Base-by-base conservation (phyloP, 805 yeast species). In the Hanseniaspora vineae region DNA sequence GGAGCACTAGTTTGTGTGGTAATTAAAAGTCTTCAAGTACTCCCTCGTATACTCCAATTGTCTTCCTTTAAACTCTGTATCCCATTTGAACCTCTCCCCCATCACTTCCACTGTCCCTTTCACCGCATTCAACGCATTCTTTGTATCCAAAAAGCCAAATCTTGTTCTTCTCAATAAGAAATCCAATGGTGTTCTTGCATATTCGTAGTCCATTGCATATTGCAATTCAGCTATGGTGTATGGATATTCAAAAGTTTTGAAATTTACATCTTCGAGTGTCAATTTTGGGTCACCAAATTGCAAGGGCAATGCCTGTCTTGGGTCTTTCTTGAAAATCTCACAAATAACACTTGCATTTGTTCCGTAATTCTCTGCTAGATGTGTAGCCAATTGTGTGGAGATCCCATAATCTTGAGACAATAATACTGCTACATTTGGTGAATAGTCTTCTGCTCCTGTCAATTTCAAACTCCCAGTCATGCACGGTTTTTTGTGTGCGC, bases 141-240 rank as follows among this genome's bases (percentile, higher is more conserved):
- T 78, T 40, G 92, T 85, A 67, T 89, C 89, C 62, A 89, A 72
- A 71, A 88, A 90, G 2, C 96, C 95, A 62, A 86, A 78, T 67
- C 97, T 80, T 47, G 90, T 81, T 73, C 97, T 82, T 73, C 97
- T 83, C 49, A 95, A 86, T 54, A 89, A 72, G 72, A 89, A 87
- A 66, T 89, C 97, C 49, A 81, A 69, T 44, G 96, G 94, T 12
- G 89, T 84, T 68, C 94, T 76, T 42, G 86, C 78, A 65, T 87
- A 86, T 70, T 89, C 97, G 66, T 85, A 76, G 52, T 77, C 69
- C 56, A 87, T 72, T 12, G 87, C 81, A 68, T 88, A 90, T 60
- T 79, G 74, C 65, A 90, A 73, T 70, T 89, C 97, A 47, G 92
- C 97, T 58, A 88, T 76, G 48, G 94, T 85, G 69, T 87, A 89